Base-by-base conservation (phyloP, 257 asterid species). In the Ocimum tenuiflorum region DNA sequence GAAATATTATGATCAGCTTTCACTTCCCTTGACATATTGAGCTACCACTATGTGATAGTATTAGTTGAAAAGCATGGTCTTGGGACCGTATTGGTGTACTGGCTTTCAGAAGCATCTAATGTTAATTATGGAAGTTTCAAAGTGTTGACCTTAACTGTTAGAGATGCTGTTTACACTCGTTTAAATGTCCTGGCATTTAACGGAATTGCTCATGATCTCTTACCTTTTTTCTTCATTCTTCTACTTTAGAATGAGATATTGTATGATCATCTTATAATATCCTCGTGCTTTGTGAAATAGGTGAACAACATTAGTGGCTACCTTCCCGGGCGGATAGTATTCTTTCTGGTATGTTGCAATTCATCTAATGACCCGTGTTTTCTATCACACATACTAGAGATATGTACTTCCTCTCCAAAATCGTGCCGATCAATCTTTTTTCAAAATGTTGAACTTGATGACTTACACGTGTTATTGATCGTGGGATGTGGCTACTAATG, bases 281-380 rank as follows among this genome's bases (percentile, higher is more conserved):
- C 19, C 61, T 65, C 43, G 22, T 50, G 36, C 63, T 53, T 75
- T 68, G 22, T 73, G 70, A 48, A 77, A 77, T 89, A 94, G 99
- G 97, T 90, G 78, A 94, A 94, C 80, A 90, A 94, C 83, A 90
- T 94, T 59, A 90, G 99, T 76, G 97, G 97, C 54, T 94, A 94
- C 78, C 96, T 94, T 75, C 99, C 99, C 51, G 99, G 99, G 66
- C 82, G 99, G 60, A 94, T 94, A 55, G 99, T 94, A 59, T 94
- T 90, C 86, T 89, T 94, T 87, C 80, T 94, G 96, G 99, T 90
- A 94, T 51, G 94, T 71, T 64, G 42, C 55, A 24, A 46, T 59
- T 73, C 20, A 53, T 76, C 73, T 68, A 47, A 56, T 60, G 55
- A 12, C 53, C 75, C 42, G 24, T 61, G 29, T 53, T 64, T 47